Evolutionary conservation across 176 grass and related monocot species (phyloP), one percentile per base, ranked within the genome.

Genomic region (Dactylis glomerata): DNA sequence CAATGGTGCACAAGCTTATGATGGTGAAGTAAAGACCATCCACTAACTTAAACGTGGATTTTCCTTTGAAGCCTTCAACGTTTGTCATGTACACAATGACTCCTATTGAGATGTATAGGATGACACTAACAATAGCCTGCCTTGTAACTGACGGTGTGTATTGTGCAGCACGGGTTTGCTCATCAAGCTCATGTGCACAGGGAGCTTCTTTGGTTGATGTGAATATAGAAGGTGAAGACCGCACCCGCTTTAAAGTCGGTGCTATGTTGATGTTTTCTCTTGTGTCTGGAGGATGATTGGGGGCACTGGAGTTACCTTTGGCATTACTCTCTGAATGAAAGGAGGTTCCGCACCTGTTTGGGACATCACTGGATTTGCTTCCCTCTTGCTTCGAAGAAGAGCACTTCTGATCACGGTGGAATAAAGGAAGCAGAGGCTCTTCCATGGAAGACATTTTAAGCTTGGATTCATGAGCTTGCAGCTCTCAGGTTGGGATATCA

Each of bases 1-100:
- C 94, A 54, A 94, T 86, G 38, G 94, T 94, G 82, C 85, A 94
- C 76, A 97, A 84, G 55, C 87, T 94, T 56, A 92, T 82, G 68
- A 91, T 92, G 57, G 86, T 86, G 88, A 94, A 97, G 73, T 94
- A 97, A 78, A 97, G 74, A 26, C 83, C 94, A 88, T 97, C 94
- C 50, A 94, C 90, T 68, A 90, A 81, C 63, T 79, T 78, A 54
- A 78, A 80, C 6, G 90, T 95, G 51, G 67, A 86, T 73, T 89
- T 88, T 41, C 92, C 87, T 51, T 92, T 84, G 78, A 94, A 94
- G 72, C 92, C 86, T 82, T 87, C 79, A 38, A 76, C 84, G 47
- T 72, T 94, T 82, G 83, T 75, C 76, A 90, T 83, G 84, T 92
- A 94, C 41, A 89, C 78, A 8, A 81, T 28, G 46, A 94, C 85